A percentile compares a stretch with the other conserved stretches of the same genome.
phyloP scores from a whole-genome alignment of 2,329 filamentous ascomycete species.

The Penicillium decumbens region DNA sequence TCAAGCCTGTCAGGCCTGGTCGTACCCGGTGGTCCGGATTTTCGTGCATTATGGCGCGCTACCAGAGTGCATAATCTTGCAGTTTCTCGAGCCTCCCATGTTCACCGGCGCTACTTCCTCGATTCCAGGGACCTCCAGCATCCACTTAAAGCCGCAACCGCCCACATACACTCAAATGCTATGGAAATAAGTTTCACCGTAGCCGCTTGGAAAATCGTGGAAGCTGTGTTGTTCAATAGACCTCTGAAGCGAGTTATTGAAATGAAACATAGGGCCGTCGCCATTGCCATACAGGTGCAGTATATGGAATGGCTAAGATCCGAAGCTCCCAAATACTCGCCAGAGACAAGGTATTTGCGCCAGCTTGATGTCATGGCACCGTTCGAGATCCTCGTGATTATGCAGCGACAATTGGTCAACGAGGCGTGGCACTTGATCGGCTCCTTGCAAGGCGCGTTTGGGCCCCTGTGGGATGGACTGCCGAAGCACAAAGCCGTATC shows the following conservation, averaged over 20 bases:
- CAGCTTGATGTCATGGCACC: constrained; percentile 28
- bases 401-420: constrained; percentile 1
- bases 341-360: constrained; percentile 23
- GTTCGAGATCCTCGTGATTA: constrained; percentile 13
- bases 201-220: neutral
- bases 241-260: neutral
- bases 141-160: neutral
- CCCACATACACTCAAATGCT: too few relatives aligned
- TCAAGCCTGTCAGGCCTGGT: neutral
- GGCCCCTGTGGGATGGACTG: constrained; percentile 2
- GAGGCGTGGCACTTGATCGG: constrained; percentile 12
- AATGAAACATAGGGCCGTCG: neutral
- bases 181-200: neutral
- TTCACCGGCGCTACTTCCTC: neutral
- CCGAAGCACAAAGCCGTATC: neutral
- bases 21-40: neutral
- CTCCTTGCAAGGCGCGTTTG: constrained; percentile 5
- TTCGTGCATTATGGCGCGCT: neutral
- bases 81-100: neutral
- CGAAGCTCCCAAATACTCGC: neutral
- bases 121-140: neutral
- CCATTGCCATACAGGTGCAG: constrained; percentile 1
- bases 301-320: constrained; percentile 10
- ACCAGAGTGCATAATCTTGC: neutral
- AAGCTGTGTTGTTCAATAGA: neutral